Base-by-base conservation (phyloP, 441 rosid species). In the Pelargonium australe region DNA sequence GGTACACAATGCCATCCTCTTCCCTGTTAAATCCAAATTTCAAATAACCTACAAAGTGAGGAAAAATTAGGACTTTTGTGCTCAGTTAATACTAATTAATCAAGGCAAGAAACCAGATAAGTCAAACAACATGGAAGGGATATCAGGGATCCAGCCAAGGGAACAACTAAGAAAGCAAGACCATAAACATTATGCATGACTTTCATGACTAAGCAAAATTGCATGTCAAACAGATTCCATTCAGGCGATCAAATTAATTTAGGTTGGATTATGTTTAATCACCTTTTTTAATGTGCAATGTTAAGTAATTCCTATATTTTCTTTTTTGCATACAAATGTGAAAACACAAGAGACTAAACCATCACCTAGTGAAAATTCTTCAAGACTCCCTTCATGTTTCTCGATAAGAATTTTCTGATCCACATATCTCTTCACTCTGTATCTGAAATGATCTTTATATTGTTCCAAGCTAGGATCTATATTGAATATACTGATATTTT, bases 21-120 rank as follows among this genome's bases (percentile, higher is more conserved):
- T 88, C 88, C 71, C 85, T 83, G 77, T 83, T 86, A 65, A 90
- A 81, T 75, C 96, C 96, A 77, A 88, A 88, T 79, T 77, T 82
- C 69, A 84, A 72, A 77, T 88, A 88, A 77, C 96, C 96, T 90
- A 79, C 65, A 68, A 66, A 53, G 71, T 19, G 66, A 53, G 65
- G 68, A 63, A 73, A 74, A 40, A 60, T n/a, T 9, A 37, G 60
- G 17, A 37, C 64, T 5, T 20, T 49, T 69, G 68, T 51, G 14
- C 14, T 7, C 6, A 14, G 49, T 2, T 67, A 34, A 44, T n/a
- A 37, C 45, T 69, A 25, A 64, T 5, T 16, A 66, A 23, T 53
- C 23, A 31, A 37, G 64, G 14, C 14, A 71, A 45, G 31, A 19
- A 10, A 63, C 37, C 4, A 40, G 66, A 65, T 65, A 47, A 19